These are phyloP conservation scores for Tetrapisispora phaffii DNA, from an alignment of 805 yeast genomes.

Conservation along the genomic window DNA sequence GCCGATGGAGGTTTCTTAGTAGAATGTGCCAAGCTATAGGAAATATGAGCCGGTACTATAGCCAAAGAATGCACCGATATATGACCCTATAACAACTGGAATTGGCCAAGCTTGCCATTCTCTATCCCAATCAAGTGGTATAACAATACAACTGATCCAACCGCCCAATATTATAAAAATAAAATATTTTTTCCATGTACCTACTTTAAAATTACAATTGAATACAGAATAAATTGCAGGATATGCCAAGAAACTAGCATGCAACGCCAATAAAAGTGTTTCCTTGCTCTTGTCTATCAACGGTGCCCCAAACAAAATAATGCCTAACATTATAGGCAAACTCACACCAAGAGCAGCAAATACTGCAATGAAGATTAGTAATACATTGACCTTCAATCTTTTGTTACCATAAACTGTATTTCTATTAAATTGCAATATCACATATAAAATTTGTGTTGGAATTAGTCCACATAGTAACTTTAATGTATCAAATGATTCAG, in stretches of 20 bases:
- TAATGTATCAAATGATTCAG: conserved; percentile 19
- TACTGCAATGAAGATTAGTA: conserved; percentile 17
- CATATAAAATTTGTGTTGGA: conserved; percentile 30
- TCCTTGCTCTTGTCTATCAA: conserved; percentile 40
- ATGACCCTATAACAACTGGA: conserved; percentile 71
- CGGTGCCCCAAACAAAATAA: conserved; percentile 78
- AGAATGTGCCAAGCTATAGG: conserved; percentile 2
- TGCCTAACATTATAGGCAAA: conserved; percentile 22
- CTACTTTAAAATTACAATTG: conserved; percentile 40
- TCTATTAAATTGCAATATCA: conserved; percentile 28
- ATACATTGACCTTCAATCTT: conserved; percentile 22
- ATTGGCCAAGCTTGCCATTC: conserved; percentile 97
- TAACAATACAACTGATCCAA: conserved; percentile 90
- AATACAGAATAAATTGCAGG: conserved; percentile 58
- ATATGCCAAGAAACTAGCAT: conserved; percentile 47
- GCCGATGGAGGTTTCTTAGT: too few species aligned
- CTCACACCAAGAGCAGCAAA: conserved; percentile 19
- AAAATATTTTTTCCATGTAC: conserved; percentile 32
- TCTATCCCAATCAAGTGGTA: conserved; percentile 96
- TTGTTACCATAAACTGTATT: conserved; percentile 28
- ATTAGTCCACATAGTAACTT: conserved; percentile 24
- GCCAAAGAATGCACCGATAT: conserved; percentile 63
- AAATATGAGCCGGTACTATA: conserved; percentile 33
- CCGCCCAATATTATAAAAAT: conserved; percentile 46
- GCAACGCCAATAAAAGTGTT: conserved; percentile 53